phyloP scores from a whole-genome alignment of 192 early-diverging fungal species.

The Backusella tuberculispora region DNA sequence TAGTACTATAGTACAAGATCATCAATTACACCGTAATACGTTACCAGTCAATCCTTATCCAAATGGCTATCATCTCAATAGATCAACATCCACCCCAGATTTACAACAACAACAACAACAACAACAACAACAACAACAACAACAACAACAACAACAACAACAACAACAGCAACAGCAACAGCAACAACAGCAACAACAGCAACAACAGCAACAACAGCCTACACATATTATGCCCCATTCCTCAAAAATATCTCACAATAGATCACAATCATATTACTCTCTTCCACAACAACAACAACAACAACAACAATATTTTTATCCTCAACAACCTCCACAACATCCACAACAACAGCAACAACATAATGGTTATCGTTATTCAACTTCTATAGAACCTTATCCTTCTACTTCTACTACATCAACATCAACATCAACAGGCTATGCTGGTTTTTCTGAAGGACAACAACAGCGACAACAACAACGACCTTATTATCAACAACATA shows the following conservation, averaged over 20 bases:
- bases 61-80: not conserved
- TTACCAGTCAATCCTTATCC: conserved; percentile 11
- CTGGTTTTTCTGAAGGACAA: no score
- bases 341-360: not conserved
- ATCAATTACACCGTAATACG: not conserved
- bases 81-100: not conserved
- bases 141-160: not conserved
- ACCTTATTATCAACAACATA: not conserved
- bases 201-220: not conserved
- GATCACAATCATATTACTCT: not conserved
- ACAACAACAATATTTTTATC: not conserved
- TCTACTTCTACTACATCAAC: not conserved
- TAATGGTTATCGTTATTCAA: no score
- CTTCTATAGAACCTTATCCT: not conserved
- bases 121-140: not conserved
- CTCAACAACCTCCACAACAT: not conserved
- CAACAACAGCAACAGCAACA: no score
- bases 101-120: not conserved
- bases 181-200: not conserved
- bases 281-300: not conserved
- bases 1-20: not conserved
- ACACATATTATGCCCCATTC: not conserved
- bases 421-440: not conserved
- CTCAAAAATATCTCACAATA: no score
- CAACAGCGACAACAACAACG: not conserved